Base-by-base conservation (phyloP, 2,329 filamentous ascomycete species). In the Penicillium sp. region DNA sequence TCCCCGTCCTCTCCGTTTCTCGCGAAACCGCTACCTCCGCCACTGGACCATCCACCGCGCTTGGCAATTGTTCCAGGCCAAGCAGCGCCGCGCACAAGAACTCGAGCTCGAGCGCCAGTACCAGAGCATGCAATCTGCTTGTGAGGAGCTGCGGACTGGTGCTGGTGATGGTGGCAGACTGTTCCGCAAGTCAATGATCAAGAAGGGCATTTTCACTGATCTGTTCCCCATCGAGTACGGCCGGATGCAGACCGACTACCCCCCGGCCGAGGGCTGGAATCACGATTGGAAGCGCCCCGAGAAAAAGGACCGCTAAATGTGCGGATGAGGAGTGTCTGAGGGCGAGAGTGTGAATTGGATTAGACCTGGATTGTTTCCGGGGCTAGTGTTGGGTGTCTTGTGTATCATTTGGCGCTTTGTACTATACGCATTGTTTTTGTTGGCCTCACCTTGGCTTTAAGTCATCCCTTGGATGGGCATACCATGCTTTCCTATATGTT, bases 31-130 rank as follows among this genome's bases (percentile, higher is more conserved):
- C 59, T 86, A 88, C 78, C 87, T 99, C 66, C 91, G 95, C 51
- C 95, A 99, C 83, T 99, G 95, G 95, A 98, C 95, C 55, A 98
- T 99, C 78, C 93, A 98, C 83, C 93, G 95, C 70, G 94, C 94
- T 25, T 98, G 93, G 92, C 84, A 91, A 71, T 83, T 98, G 33
- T 90, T 89, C 79, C 87, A 89, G 70, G 85, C 88, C 68, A 85
- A 90, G 74, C 84, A 88, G 70, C 87, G 88, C 52, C 82, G 85
- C 65, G 79, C 81, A 38, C 84, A 87, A 55, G 84, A 91, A 74
- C 80, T 83, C 57, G 91, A 93, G 75, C 84, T 97, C 51, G 87
- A 92, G 80, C 84, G 91, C 45, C 87, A 87, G 81, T 93, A 93
- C 80, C 89, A 91, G 73, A 87, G 86, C 73, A 98, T 99, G 90